Evolutionary conservation across 352 stramenopile genomes (phyloP), one percentile per base, ranked within the genome.

Genomic region (Phytopythium ostracodes): DNA sequence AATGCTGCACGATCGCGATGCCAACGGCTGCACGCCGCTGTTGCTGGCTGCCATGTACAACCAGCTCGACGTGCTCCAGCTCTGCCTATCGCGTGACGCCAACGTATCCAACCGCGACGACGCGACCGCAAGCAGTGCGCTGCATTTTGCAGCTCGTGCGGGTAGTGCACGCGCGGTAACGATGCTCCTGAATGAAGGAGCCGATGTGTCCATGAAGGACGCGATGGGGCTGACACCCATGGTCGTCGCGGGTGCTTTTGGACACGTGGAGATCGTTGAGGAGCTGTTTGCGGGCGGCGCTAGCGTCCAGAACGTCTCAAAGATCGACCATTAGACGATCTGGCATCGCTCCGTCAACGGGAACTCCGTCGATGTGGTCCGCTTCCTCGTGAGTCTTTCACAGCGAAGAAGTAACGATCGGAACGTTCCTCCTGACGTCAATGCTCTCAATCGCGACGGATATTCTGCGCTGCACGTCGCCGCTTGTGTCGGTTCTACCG

Each of bases 281-380:
- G 81, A 77, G 51, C 65, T 94, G 24, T 84, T 91, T 56, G 33
- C 68, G 6, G 64, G 70, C 15, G 69, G 63, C 6, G 64, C 75
- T 38, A 63, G 33, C 24, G 36, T 59, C 3, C 53, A 20, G n/a
- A 59, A 59, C 35, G 24, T 46, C 33, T 59, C 53, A 1, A 57
- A 40, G 36, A 59, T 59, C 24, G 53, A 59, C 24, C 53, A 36
- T 6, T n/a, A 47, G 36, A 59, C 53, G n/a, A 59, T 59, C 24
- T 47, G 33, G 33, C 53, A 59, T 24, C 53, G 36, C n/a, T 35
- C 53, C 0, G 53, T 47, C 2, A 14, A 15, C 24, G 36, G 11
- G 0, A 31, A 24, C 53, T 46, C 35, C 7, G 22, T 49, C 8
- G 53, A 59, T 15, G 24, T 59, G 12, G 53, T 49, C 0, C 53